phyloP scores from a whole-genome alignment of 306 rosid genomes.

The Gastrolobium villosum region DNA sequence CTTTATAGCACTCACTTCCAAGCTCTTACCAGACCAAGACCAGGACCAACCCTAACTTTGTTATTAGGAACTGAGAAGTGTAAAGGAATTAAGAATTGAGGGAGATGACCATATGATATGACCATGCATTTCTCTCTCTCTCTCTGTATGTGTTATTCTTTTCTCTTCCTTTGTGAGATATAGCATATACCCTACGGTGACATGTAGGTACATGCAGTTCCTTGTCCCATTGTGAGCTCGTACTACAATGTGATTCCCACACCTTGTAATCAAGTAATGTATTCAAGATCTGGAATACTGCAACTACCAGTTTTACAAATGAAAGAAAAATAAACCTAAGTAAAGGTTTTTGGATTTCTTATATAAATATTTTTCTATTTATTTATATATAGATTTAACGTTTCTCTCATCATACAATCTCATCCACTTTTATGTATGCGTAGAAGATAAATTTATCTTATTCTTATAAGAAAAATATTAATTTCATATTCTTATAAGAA shows the following conservation, averaged over 20 bases:
- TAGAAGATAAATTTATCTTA: too few species aligned
- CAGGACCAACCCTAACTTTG: slow-evolving; percentile 50
- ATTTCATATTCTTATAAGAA: too few species aligned
- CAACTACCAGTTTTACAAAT: too few species aligned
- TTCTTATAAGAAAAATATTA: neutral
- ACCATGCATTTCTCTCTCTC: slow-evolving; percentile 39
- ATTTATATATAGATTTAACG: too few species aligned
- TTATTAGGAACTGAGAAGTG: slow-evolving; percentile 61
- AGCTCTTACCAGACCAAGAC: slow-evolving; percentile 57
- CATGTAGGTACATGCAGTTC: neutral
- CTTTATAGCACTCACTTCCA: slow-evolving; percentile 81
- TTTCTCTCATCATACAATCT: too few species aligned
- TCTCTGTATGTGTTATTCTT: slow-evolving; percentile 6
- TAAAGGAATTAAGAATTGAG: slow-evolving; percentile 47
- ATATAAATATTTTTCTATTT: too few species aligned
- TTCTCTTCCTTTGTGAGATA: slow-evolving; percentile 8
- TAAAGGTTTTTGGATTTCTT: too few species aligned
- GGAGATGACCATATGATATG: slow-evolving; percentile 60
- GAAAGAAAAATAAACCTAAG: too few species aligned
- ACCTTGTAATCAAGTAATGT: neutral
- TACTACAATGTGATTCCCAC: slow-evolving; percentile 26
- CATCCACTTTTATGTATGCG: too few species aligned
- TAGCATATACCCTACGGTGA: neutral
- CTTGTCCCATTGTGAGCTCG: neutral
- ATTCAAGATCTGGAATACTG: slow-evolving; percentile 31